Conservation (phyloP, 2,329 filamentous ascomycete species). For the Neurospora sp. region DNA sequence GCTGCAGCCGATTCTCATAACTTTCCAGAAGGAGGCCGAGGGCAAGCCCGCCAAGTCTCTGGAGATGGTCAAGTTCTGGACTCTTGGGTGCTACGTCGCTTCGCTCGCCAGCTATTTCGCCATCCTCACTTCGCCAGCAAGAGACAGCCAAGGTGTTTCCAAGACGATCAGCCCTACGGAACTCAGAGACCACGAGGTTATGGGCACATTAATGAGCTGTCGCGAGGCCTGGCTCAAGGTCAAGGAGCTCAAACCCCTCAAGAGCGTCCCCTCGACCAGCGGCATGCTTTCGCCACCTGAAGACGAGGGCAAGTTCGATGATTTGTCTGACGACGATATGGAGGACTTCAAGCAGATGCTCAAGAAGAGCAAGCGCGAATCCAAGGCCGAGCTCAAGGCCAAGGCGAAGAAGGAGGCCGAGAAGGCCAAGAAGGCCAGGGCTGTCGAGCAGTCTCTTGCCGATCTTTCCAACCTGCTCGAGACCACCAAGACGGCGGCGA, state of each 20-base stretch:
- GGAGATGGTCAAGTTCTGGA: conserved; percentile 64
- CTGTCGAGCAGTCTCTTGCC: conserved; percentile 60
- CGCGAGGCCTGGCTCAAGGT: conserved; percentile 71
- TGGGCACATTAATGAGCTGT: conserved; percentile 73
- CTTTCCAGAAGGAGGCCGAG: conserved; percentile 48
- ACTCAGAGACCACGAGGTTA: conserved; percentile 80
- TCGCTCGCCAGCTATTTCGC: conserved; percentile 90
- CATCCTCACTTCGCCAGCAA: conserved; percentile 71
- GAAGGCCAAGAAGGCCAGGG: conserved; percentile 34
- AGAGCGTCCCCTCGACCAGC: conserved; percentile 19
- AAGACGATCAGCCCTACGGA: conserved; percentile 65
- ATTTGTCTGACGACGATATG: conserved; percentile 14
- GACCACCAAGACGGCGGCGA: conserved; percentile 30
- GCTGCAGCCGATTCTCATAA: conserved; percentile 56
- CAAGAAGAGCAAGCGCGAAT: conserved; percentile 23
- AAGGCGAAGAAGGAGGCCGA: conserved; percentile 33
- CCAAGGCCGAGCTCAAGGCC: conserved; percentile 26
- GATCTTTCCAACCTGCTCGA: conserved; percentile 56
- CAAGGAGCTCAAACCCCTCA: conserved; percentile 49
- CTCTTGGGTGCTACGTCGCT: conserved; percentile 77
- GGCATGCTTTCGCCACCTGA: conserved; percentile 24
- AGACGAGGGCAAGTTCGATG: conserved; percentile 24
- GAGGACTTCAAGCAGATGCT: conserved; percentile 6
- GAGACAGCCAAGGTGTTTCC: conserved; percentile 41
- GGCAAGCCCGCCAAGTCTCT: conserved; percentile 41